Conservation (phyloP, 257 asterid species). For the Oldenlandia corymbosa region DNA sequence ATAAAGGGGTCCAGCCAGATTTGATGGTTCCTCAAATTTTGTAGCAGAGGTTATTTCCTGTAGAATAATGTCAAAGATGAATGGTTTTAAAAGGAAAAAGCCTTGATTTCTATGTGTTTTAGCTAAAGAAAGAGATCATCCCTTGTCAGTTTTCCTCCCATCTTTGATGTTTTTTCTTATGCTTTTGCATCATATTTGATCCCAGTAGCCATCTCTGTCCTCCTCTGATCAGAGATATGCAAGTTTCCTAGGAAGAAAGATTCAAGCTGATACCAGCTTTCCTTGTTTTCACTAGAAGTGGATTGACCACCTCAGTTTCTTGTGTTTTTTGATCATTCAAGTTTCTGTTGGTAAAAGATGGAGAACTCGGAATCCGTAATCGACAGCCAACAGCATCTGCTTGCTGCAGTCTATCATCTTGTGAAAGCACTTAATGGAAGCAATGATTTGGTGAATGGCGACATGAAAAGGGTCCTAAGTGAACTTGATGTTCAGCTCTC, state of each 20-base stretch:
- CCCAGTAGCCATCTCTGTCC: not conserved
- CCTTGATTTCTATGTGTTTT: not conserved
- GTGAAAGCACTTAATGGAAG: conserved; percentile 44
- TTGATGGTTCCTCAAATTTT: not conserved
- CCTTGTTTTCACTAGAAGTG: not conserved
- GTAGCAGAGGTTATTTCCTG: not conserved
- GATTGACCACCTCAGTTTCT: not conserved
- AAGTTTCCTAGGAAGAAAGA: not conserved
- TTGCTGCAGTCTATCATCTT: conserved; percentile 56
- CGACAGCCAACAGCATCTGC: conserved; percentile 41
- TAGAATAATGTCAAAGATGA: not conserved
- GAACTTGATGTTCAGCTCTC: conserved; percentile 42
- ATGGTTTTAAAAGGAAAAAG: conserved; percentile 9
- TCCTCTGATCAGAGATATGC: not conserved
- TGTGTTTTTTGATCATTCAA: not conserved
- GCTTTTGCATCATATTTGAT: not conserved
- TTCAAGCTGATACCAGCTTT: not conserved
- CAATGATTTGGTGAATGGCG: conserved; percentile 24
- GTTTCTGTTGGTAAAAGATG: conserved; percentile 19
- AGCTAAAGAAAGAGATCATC: not conserved
- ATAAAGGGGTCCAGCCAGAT: too few species aligned
- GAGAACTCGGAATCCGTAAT: conserved; percentile 18
- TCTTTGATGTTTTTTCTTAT: not conserved
- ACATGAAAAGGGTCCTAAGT: conserved; percentile 25
- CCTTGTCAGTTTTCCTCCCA: not conserved